A percentile compares a stretch with the other conserved stretches of the same genome.
phyloP scores from a whole-genome alignment of 805 yeast genomes.

The Schwanniomyces pseudopolymorphus region DNA sequence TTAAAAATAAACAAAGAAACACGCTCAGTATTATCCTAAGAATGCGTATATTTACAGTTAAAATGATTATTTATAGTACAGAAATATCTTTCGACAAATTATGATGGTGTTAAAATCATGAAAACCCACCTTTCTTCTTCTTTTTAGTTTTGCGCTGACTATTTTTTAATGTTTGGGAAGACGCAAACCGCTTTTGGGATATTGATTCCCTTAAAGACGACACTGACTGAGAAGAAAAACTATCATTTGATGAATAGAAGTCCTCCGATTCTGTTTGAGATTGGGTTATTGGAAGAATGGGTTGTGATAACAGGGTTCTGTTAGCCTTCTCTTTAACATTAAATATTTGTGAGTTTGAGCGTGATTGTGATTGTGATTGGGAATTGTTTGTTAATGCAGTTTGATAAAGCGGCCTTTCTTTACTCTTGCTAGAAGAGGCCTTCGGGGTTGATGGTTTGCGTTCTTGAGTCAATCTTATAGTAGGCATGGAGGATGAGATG shows the following conservation, averaged over 20 bases:
- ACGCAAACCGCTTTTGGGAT: slow-evolving; percentile 4
- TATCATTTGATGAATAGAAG: slow-evolving; percentile 1
- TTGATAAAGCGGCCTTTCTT: neutral
- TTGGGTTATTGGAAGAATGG: neutral
- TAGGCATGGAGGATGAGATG: slow-evolving; percentile 14
- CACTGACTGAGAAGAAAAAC: slow-evolving; percentile 3
- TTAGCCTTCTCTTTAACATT: neutral
- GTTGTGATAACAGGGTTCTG: neutral
- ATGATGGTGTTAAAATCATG: slow-evolving; percentile 17
- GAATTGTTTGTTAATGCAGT: slow-evolving; percentile 1
- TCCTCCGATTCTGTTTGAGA: neutral
- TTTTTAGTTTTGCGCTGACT: slow-evolving; percentile 30
- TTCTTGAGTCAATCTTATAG: slow-evolving; percentile 13
- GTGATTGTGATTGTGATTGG: neutral
- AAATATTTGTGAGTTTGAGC: neutral
- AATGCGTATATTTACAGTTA: neutral
- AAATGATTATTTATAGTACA: neutral
- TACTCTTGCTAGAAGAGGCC: neutral
- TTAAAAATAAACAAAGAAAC: slow-evolving; percentile 26
- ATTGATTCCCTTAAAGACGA: neutral
- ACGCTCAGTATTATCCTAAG: slow-evolving; percentile 10
- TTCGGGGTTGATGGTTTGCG: neutral
- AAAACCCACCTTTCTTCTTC: slow-evolving; percentile 52
- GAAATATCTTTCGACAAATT: neutral
- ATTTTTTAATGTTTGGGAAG: slow-evolving; percentile 2